Percentiles rank a stretch among this genome's conserved stretches.
phyloP scores from a whole-genome alignment of 805 yeast genomes.

The Teunomyces barrocoloradensis region DNA sequence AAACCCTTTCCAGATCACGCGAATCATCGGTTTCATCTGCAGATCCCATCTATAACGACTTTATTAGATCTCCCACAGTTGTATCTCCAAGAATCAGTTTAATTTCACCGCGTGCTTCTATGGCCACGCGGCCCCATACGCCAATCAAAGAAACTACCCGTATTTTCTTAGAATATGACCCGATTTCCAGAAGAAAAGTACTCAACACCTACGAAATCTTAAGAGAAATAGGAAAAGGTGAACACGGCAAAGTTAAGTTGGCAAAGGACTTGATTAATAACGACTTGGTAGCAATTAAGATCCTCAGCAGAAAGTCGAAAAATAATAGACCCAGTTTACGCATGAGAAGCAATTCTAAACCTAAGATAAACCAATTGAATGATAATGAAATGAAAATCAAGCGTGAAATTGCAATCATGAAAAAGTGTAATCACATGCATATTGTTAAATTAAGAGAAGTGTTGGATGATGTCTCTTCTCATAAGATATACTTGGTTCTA shows the following conservation, averaged over 20 bases:
- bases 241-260: slow-evolving; percentile 95
- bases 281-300: slow-evolving; percentile 86
- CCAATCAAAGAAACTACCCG: slow-evolving; percentile 67
- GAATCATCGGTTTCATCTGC: slow-evolving; percentile 6
- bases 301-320: slow-evolving; percentile 67
- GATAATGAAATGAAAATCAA: slow-evolving; percentile 35
- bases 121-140: background rate
- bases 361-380: slow-evolving; percentile 12
- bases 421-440: slow-evolving; percentile 46
- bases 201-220: slow-evolving; percentile 88
- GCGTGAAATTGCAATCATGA: slow-evolving; percentile 45
- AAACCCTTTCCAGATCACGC: slow-evolving; percentile 18
- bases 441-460: slow-evolving; percentile 52
- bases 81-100: slow-evolving; percentile 1
- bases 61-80: background rate
- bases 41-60: slow-evolving; percentile 1
- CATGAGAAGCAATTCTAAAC: slow-evolving; percentile 18
- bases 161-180: slow-evolving; percentile 84
- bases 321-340: slow-evolving; percentile 32
- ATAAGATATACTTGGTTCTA: slow-evolving; percentile 84
- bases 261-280: slow-evolving; percentile 69
- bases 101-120: background rate
- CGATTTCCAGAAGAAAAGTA: slow-evolving; percentile 73
- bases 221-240: slow-evolving; percentile 90
- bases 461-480: slow-evolving; percentile 77